A percentile compares a stretch with the other conserved stretches of the same genome.
phyloP scores from a whole-genome alignment of 371 early-diverging fungal species.

The Mucor ambiguus region DNA sequence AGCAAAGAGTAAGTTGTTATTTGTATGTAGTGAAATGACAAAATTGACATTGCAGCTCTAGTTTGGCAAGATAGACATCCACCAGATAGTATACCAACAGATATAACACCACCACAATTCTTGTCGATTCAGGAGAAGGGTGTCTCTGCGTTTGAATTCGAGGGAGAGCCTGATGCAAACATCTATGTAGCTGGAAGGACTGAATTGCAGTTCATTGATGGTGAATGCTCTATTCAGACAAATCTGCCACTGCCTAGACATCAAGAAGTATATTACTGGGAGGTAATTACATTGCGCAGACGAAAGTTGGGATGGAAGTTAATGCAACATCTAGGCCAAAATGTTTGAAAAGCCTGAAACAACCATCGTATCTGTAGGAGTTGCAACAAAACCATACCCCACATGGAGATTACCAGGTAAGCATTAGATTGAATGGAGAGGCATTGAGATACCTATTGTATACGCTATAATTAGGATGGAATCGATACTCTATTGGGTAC shows the following conservation, averaged over 20 bases:
- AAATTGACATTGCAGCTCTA: neutral
- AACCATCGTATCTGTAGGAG: slow-evolving; percentile 68
- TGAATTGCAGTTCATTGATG: slow-evolving; percentile 72
- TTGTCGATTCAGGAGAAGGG: slow-evolving; percentile 81
- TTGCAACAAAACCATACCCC: slow-evolving; percentile 74
- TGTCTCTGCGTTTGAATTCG: slow-evolving; percentile 85
- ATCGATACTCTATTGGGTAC: slow-evolving; percentile 76
- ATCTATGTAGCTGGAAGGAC: slow-evolving; percentile 76
- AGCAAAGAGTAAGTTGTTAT: slow-evolving; percentile 37
- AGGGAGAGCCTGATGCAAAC: slow-evolving; percentile 66
- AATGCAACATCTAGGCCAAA: slow-evolving; percentile 49
- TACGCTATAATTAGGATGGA: slow-evolving; percentile 52
- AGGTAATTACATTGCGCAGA: slow-evolving; percentile 25
- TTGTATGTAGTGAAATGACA: neutral
- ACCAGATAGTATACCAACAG: slow-evolving; percentile 63
- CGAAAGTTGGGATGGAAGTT: neutral
- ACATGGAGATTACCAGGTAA: slow-evolving; percentile 70
- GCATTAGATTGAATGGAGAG: neutral
- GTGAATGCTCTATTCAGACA: slow-evolving; percentile 82
- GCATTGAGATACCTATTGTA: neutral
- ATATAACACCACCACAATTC: slow-evolving; percentile 65
- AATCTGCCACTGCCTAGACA: slow-evolving; percentile 80
- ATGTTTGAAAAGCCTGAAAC: slow-evolving; percentile 67
- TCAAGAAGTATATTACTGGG: slow-evolving; percentile 79
- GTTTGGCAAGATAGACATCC: slow-evolving; percentile 63